phyloP scores from a whole-genome alignment of 2,329 filamentous ascomycete species.

The Stemphylium lycopersici region DNA sequence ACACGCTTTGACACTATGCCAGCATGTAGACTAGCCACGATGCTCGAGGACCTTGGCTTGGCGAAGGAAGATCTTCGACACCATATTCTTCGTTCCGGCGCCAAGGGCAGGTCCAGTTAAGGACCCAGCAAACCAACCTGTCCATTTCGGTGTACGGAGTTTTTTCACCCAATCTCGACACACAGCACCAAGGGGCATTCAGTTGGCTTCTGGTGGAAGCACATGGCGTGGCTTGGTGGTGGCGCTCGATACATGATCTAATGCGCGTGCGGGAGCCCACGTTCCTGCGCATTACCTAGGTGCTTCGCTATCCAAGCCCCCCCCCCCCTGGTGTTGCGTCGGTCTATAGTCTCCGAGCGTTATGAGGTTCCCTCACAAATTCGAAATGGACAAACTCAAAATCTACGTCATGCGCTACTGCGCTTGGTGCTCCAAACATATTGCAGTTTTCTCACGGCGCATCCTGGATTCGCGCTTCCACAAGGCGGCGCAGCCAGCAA shows the following conservation, averaged over 20 bases:
- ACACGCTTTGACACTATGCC: slow-evolving; percentile 1
- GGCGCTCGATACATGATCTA: slow-evolving; percentile 9
- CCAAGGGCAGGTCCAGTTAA: slow-evolving; percentile 7
- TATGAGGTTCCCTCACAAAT: slow-evolving; percentile 1
- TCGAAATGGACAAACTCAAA: slow-evolving; percentile 20
- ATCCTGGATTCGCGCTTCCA: slow-evolving; percentile 25
- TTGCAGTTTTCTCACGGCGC: slow-evolving; percentile 15
- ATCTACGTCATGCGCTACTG: slow-evolving; percentile 30
- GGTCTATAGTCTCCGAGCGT: slow-evolving; percentile 9
- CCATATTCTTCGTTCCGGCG: slow-evolving; percentile 9
- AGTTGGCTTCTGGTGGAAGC: not conserved
- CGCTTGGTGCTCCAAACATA: slow-evolving; percentile 16
- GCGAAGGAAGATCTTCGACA: slow-evolving; percentile 1
- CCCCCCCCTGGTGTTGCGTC: not conserved
- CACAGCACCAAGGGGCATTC: not conserved
- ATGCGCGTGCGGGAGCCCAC: slow-evolving; percentile 22
- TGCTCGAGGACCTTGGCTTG: not conserved
- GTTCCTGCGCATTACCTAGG: slow-evolving; percentile 19
- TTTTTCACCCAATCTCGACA: not conserved
- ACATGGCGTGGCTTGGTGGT: slow-evolving; percentile 5
- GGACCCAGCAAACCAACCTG: not conserved
- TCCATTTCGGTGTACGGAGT: not conserved
- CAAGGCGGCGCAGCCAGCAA: slow-evolving; percentile 32
- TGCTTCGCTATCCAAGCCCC: not conserved
- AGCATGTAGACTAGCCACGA: not conserved